Conservation (phyloP, 768 basidiomycete genomes). For the Leucosporidium scottii region DNA sequence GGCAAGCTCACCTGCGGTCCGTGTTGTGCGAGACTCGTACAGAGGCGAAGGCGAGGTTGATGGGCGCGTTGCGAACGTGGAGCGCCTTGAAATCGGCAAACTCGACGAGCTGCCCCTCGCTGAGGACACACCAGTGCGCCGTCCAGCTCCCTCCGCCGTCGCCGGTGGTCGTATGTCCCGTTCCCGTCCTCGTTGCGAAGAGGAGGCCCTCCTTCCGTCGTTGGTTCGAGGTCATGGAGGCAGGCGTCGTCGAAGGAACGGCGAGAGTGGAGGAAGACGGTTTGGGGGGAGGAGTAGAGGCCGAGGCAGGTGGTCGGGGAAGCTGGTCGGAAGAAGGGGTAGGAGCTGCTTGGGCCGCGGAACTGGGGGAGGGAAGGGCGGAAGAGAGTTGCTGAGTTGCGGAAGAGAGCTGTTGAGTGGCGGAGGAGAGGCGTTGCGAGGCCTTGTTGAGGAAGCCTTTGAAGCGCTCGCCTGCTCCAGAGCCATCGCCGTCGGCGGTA, state of each 20-base stretch:
- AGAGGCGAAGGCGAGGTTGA: constrained; percentile 32
- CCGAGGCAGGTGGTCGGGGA: not conserved
- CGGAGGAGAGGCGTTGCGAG: constrained; percentile 8
- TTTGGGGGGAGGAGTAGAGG: not conserved
- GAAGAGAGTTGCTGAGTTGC: not conserved
- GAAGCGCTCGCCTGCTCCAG: constrained; percentile 20
- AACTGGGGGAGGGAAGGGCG: not conserved
- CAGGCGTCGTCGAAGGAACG: not conserved
- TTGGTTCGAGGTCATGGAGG: not conserved
- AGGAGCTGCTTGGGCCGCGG: not conserved
- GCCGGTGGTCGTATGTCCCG: constrained; percentile 22
- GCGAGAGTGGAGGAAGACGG: not conserved
- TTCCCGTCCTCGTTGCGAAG: constrained; percentile 19
- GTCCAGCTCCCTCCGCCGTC: constrained; percentile 26
- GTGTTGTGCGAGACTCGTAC: constrained; percentile 19
- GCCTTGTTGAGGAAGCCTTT: constrained; percentile 19
- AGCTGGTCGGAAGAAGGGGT: not conserved
- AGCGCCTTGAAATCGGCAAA: constrained; percentile 28
- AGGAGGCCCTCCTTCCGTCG: constrained; percentile 32
- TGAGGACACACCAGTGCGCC: constrained; percentile 27
- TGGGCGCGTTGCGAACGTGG: constrained; percentile 27
- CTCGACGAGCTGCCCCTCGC: constrained; percentile 32
- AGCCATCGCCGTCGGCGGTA: not conserved
- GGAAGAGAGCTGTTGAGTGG: not conserved
- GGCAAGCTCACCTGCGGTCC: not conserved